Base-by-base conservation (phyloP, 805 yeast genomes). In the Sugiyamaella smithiae region DNA sequence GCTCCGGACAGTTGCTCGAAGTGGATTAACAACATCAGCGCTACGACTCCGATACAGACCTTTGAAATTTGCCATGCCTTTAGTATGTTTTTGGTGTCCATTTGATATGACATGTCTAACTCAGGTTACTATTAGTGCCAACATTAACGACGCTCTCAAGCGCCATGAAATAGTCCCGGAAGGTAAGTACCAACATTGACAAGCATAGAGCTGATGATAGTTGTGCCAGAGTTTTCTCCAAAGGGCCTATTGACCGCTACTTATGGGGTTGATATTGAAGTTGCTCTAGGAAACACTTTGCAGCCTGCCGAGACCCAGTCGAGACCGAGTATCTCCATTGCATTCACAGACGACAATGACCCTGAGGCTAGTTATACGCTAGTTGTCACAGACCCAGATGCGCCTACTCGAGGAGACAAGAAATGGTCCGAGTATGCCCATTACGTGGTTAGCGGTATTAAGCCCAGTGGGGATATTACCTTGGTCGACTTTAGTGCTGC, bases 361-460 rank as follows among this genome's bases (percentile, higher is more conserved):
- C 57, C 66, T 20, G 65, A 73, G 22, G 84, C 81, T 55, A 67
- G 75, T 44, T 89, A 85, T 68, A 80, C 93, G 8, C 69, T 90
- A 56, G 85, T 86, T 2, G 57, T 89, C 56, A 90, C 97, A 5
- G 97, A 89, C 66, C 97, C 97, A 1, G 97, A 89, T 71, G 97
- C 97, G 5, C 97, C 97, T 11, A 78, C 89, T 2, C 76, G 81
- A 57, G 74, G 77, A 2, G 96, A 89, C 65, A 80, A 83, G 61
- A 87, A 82, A 63, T 88, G 95, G 95, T 83, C 93, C 2, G 96
- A 89, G 67, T 89, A 73, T 64, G 81, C 85, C 46, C 97, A 89
- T 69, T 87, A 79, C 74, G 70, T 89, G 45, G 65, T 70, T 17
- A 61, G 72, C 36, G 73, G 69, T 17, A 66, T 70, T 28, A 57